These are phyloP conservation scores for Theobroma cacao DNA, from an alignment of 345 rosid genomes.

Conservation along the genomic window DNA sequence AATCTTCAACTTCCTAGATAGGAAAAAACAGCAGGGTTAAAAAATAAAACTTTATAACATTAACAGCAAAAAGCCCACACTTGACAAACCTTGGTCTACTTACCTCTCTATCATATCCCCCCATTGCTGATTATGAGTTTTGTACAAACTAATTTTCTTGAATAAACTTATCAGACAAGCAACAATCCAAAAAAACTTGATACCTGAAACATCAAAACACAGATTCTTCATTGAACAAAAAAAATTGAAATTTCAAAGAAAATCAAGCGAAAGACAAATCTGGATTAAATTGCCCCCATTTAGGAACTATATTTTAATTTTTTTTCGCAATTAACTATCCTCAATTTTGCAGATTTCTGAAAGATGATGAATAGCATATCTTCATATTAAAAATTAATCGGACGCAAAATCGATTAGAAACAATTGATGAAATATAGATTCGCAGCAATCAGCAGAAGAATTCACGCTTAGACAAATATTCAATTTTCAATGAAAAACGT, in stretches of 20 bases:
- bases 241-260: background rate
- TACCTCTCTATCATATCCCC: constrained; percentile 49
- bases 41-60: background rate
- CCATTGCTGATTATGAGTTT: constrained; percentile 29
- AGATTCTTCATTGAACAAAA: background rate
- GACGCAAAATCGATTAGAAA: background rate
- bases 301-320: too few species aligned
- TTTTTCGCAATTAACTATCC: background rate
- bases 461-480: background rate
- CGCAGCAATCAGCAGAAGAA: background rate
- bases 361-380: background rate
- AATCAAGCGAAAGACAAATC: background rate
- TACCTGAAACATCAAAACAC: constrained; percentile 14
- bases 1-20: constrained; percentile 40
- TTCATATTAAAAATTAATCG: background rate
- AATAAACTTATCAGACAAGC: background rate
- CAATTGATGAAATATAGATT: background rate
- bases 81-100: constrained; percentile 9
- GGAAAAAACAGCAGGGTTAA: background rate
- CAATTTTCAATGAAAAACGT: background rate
- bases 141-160: background rate
- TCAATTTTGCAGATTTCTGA: background rate
- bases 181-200: background rate
- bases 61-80: background rate
- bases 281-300: background rate